Evolutionary conservation across 306 rosid species (phyloP).

Genomic region (Nissolia schottii): DNA sequence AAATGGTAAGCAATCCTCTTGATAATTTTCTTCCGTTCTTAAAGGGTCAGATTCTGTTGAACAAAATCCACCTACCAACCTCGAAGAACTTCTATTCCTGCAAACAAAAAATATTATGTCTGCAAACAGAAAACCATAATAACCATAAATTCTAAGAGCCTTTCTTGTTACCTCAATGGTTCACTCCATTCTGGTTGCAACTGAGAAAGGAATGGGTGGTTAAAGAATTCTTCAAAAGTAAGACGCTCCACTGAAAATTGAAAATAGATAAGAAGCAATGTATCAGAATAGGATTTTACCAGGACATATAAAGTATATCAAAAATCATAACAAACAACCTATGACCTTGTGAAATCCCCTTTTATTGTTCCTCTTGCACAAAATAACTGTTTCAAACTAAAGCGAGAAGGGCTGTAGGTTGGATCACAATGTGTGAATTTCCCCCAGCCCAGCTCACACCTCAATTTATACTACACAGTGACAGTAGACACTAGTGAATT

Average conservation of each 20-base stretch:
- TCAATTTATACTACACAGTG: background rate
- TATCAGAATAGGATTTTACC: constrained; percentile 13
- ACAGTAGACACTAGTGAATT: background rate
- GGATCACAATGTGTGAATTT: background rate
- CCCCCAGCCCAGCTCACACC: background rate
- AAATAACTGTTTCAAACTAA: background rate
- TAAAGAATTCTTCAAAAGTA: constrained; percentile 91
- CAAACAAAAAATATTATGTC: constrained; percentile 23
- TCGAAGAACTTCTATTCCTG: constrained; percentile 56
- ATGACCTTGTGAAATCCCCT: background rate
- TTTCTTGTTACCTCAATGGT: constrained; percentile 51
- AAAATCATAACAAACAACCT: constrained; percentile 11
- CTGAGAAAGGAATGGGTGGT: constrained; percentile 65
- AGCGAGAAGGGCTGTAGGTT: background rate
- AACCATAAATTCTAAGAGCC: constrained; percentile 22
- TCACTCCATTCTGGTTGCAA: constrained; percentile 53
- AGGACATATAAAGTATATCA: background rate
- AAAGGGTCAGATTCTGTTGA: constrained; percentile 41
- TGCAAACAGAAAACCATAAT: constrained; percentile 12
- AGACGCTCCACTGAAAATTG: constrained; percentile 79
- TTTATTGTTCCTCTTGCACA: background rate
- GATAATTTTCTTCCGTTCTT: constrained; percentile 61
- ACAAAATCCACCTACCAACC: constrained; percentile 49
- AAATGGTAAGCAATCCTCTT: constrained; percentile 88
- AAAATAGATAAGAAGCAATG: constrained; percentile 21